These are phyloP conservation scores for Waltergamsia citrina DNA, from an alignment of 2,329 filamentous ascomycete species.

Conservation along the genomic window DNA sequence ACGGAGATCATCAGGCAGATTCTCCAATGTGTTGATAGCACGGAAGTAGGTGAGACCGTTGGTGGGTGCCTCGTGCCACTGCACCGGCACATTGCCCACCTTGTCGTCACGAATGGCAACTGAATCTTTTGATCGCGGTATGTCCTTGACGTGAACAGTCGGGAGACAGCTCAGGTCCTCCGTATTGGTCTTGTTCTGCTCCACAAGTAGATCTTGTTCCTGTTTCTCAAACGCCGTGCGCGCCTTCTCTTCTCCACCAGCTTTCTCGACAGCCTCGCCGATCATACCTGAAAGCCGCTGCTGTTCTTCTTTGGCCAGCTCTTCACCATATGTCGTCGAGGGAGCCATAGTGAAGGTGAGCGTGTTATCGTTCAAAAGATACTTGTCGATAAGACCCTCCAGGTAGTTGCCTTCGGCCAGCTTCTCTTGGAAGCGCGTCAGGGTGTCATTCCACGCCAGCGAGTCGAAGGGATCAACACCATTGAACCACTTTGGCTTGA, in stretches of 20 bases:
- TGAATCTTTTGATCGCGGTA: slow-evolving; percentile 65
- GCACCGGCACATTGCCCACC: slow-evolving; percentile 57
- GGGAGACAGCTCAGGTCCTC: slow-evolving; percentile 84
- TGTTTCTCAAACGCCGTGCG: slow-evolving; percentile 63
- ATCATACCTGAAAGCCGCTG: slow-evolving; percentile 68
- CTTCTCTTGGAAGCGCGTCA: slow-evolving; percentile 70
- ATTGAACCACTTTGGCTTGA: slow-evolving; percentile 92
- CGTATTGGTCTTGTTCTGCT: slow-evolving; percentile 76
- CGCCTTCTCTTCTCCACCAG: slow-evolving; percentile 63
- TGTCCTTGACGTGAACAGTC: slow-evolving; percentile 80
- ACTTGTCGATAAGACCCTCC: slow-evolving; percentile 79
- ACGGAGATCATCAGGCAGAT: slow-evolving; percentile 75
- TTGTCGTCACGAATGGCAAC: slow-evolving; percentile 52
- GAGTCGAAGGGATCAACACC: slow-evolving; percentile 87
- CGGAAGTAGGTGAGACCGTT: slow-evolving; percentile 96
- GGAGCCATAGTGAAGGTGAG: slow-evolving; percentile 93
- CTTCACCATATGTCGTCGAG: slow-evolving; percentile 62
- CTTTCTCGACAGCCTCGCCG: slow-evolving; percentile 53
- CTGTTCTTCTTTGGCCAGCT: slow-evolving; percentile 69
- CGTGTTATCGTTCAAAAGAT: slow-evolving; percentile 77
- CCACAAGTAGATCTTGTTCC: slow-evolving; percentile 69
- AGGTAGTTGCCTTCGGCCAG: slow-evolving; percentile 72
- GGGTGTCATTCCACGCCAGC: slow-evolving; percentile 83
- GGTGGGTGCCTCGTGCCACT: slow-evolving; percentile 88
- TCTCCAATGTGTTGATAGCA: slow-evolving; percentile 70